These are phyloP conservation scores for Veloboletus limbatus DNA, from an alignment of 1,284 basidiomycete genomes.

Conservation along the genomic window DNA sequence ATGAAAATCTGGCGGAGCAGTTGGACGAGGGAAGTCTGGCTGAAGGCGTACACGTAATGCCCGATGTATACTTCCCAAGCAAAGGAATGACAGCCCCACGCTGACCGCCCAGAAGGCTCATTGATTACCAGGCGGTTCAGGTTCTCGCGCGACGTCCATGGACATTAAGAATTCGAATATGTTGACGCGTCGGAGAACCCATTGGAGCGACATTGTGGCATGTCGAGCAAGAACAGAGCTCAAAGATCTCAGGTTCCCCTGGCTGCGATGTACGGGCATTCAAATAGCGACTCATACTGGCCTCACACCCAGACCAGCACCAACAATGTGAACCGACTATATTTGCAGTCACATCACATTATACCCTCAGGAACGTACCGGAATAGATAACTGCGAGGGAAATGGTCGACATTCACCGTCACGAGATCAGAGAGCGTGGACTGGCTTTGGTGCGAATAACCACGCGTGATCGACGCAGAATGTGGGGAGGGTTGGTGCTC, in stretches of 20 bases:
- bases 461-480: slow-evolving; percentile 8
- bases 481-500: background rate
- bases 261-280: too few relatives aligned
- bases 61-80: slow-evolving; percentile 14
- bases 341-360: background rate
- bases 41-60: slow-evolving; percentile 9
- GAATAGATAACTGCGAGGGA: slow-evolving; percentile 1
- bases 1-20: slow-evolving; percentile 31
- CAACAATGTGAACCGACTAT: too few relatives aligned
- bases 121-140: slow-evolving; percentile 13
- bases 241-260: too few relatives aligned
- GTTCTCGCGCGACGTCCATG: slow-evolving; percentile 5
- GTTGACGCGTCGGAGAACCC: too few relatives aligned
- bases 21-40: slow-evolving; percentile 3
- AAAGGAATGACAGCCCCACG: too few relatives aligned
- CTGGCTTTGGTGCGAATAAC: background rate
- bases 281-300: too few relatives aligned
- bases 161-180: slow-evolving; percentile 3
- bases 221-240: too few relatives aligned
- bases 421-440: background rate
- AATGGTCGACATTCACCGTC: background rate
- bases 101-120: slow-evolving; percentile 1
- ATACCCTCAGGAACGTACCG: background rate
- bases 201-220: too few relatives aligned
- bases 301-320: background rate